Conservation (phyloP, 1,284 basidiomycete genomes). For the Malassezia cuniculi region DNA sequence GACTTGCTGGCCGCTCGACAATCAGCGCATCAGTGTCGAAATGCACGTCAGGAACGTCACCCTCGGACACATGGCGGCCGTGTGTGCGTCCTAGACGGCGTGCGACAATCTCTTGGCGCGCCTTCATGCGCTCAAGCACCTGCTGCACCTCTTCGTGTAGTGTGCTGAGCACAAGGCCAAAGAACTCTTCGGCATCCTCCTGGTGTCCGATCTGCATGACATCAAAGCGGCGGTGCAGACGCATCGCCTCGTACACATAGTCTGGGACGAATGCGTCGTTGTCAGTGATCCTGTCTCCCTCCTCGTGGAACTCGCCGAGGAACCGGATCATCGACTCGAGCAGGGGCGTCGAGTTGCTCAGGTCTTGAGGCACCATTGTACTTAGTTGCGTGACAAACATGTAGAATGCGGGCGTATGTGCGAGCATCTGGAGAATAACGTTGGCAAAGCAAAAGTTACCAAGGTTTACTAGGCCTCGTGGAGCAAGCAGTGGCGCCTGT, state of each 20-base stretch:
- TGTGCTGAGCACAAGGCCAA: constrained; percentile 92
- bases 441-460: constrained; percentile 99
- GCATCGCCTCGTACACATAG: constrained; percentile 88
- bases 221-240: constrained; percentile 84
- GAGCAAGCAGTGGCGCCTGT: constrained; percentile 50
- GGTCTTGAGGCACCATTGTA: constrained; percentile 48
- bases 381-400: constrained; percentile 64
- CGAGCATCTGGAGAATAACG: constrained; percentile 73
- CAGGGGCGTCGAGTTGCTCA: constrained; percentile 56
- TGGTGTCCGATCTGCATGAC: constrained; percentile 86
- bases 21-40: constrained; percentile 51
- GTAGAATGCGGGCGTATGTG: constrained; percentile 77
- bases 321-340: constrained; percentile 71
- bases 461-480: constrained; percentile 78
- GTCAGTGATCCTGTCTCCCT: constrained; percentile 14
- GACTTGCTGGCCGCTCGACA: constrained; percentile 32
- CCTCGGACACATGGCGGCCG: constrained; percentile 1
- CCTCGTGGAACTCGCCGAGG: constrained; percentile 53
- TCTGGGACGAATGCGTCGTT: constrained; percentile 64
- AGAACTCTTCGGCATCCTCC: constrained; percentile 95
- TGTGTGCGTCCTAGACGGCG: background rate
- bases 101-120: background rate
- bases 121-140: constrained; percentile 1
- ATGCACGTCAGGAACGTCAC: constrained; percentile 26
- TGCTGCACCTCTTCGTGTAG: constrained; percentile 78